Percentiles rank a stretch among this genome's conserved stretches.
phyloP scores from a whole-genome alignment of 2,329 filamentous ascomycete genomes.

The Sarocladium kiliense region DNA sequence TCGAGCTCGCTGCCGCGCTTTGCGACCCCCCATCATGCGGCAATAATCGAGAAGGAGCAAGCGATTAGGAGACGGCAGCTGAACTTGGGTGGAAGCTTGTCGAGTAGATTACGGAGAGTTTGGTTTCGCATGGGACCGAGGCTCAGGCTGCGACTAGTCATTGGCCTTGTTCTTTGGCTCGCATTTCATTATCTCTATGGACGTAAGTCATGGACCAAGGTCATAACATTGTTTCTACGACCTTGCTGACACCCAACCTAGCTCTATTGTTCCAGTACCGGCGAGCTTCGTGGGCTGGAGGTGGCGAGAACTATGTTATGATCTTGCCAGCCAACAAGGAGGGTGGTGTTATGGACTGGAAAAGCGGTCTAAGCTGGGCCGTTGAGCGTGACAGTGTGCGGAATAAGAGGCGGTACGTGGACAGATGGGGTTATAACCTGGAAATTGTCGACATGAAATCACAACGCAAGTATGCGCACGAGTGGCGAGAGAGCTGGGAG shows the following conservation, averaged over 20 bases:
- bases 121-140: conserved; percentile 55
- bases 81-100: conserved; percentile 23
- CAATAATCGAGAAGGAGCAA: conserved; percentile 76
- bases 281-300: conserved; percentile 67
- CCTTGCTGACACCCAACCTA: conserved; percentile 19
- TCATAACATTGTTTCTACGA: background rate
- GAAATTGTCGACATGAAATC: conserved; percentile 98
- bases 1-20: conserved; percentile 76
- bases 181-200: background rate
- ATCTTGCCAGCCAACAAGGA: conserved; percentile 91
- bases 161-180: conserved; percentile 29
- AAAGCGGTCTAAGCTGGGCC: conserved; percentile 94
- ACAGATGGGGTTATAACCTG: conserved; percentile 87
- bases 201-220: conserved; percentile 17
- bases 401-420: conserved; percentile 88
- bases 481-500: conserved; percentile 99
- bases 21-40: conserved; percentile 35
- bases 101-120: conserved; percentile 41
- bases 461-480: conserved; percentile 96
- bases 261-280: conserved; percentile 60
- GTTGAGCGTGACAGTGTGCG: conserved; percentile 93
- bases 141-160: conserved; percentile 56
- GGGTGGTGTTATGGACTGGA: conserved; percentile 98
- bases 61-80: conserved; percentile 19
- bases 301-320: conserved; percentile 87